A percentile compares a stretch with the other conserved stretches of the same genome.
phyloP scores from a whole-genome alignment of 176 grass and related monocot species.

The Oryza meridionalis region DNA sequence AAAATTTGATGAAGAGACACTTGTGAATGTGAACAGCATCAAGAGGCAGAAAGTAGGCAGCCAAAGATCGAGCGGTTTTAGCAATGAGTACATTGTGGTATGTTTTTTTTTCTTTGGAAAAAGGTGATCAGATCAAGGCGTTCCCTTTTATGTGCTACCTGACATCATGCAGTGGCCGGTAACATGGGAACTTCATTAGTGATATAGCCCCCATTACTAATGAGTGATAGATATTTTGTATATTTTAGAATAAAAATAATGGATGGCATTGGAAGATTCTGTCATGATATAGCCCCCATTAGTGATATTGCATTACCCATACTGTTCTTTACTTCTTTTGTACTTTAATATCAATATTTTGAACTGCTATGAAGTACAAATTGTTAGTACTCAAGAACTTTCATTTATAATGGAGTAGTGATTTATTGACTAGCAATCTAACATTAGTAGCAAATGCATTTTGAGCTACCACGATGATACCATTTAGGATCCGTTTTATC shows the following conservation, averaged over 20 bases:
- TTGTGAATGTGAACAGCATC: conserved; percentile 97
- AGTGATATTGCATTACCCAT: background rate
- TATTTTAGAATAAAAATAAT: background rate
- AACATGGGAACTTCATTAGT: conserved; percentile 9
- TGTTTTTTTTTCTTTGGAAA: conserved; percentile 17
- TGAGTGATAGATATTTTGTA: conserved; percentile 2
- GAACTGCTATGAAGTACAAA: background rate
- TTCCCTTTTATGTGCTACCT: background rate
- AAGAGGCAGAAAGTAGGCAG: conserved; percentile 76
- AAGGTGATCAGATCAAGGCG: conserved; percentile 8
- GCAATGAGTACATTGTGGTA: conserved; percentile 99
- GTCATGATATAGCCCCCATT: background rate
- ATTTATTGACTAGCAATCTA: background rate
- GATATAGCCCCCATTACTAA: too few relatives aligned
- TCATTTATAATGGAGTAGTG: background rate
- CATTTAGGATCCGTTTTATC: background rate
- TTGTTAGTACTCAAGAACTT: background rate
- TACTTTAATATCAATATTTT: background rate
- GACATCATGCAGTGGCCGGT: background rate
- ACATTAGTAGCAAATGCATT: background rate
- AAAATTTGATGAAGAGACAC: conserved; percentile 99
- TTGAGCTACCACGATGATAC: background rate
- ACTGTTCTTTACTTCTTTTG: background rate
- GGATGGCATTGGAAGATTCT: background rate
- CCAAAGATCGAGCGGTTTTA: conserved; percentile 74